These are phyloP conservation scores for Erucastrum elatum DNA, from an alignment of 345 rosid species.

Conservation along the genomic window DNA sequence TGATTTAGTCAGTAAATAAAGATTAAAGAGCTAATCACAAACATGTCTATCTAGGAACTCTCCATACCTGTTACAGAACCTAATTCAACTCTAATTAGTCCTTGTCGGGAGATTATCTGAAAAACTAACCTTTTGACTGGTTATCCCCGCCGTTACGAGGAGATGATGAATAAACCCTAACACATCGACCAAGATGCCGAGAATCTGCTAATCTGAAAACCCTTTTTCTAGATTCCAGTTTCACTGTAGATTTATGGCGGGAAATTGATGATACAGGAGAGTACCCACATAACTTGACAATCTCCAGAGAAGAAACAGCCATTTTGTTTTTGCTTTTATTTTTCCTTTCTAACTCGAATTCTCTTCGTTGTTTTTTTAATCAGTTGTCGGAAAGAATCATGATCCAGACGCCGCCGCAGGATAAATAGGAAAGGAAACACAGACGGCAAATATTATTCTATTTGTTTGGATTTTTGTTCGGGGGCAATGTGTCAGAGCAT, in stretches of 20 bases:
- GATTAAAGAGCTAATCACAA: background rate
- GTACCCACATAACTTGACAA: slow-evolving; percentile 44
- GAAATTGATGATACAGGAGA: slow-evolving; percentile 56
- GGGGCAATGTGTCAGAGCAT: slow-evolving; percentile 15
- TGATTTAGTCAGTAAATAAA: too few relatives aligned
- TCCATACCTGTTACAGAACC: background rate
- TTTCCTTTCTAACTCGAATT: background rate
- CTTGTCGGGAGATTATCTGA: background rate
- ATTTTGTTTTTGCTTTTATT: background rate
- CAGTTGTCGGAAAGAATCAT: slow-evolving; percentile 27
- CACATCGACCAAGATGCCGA: slow-evolving; percentile 23
- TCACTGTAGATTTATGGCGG: slow-evolving; percentile 46
- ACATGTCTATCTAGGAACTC: too few relatives aligned
- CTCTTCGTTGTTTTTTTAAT: background rate
- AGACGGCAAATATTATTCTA: slow-evolving; percentile 10
- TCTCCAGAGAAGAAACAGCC: slow-evolving; percentile 37
- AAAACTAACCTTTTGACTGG: slow-evolving; percentile 57
- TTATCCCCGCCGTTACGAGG: slow-evolving; percentile 56
- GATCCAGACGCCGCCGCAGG: slow-evolving; percentile 9
- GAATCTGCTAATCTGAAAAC: slow-evolving; percentile 35
- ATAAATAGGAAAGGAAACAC: background rate
- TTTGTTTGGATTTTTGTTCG: slow-evolving; percentile 17
- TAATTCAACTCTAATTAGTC: background rate
- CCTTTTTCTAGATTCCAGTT: slow-evolving; percentile 39
- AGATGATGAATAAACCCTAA: slow-evolving; percentile 56